Evolutionary conservation across 2,329 filamentous ascomycete species (phyloP), one percentile per base, ranked within the genome.

Genomic region (Leptographium galeiforme): DNA sequence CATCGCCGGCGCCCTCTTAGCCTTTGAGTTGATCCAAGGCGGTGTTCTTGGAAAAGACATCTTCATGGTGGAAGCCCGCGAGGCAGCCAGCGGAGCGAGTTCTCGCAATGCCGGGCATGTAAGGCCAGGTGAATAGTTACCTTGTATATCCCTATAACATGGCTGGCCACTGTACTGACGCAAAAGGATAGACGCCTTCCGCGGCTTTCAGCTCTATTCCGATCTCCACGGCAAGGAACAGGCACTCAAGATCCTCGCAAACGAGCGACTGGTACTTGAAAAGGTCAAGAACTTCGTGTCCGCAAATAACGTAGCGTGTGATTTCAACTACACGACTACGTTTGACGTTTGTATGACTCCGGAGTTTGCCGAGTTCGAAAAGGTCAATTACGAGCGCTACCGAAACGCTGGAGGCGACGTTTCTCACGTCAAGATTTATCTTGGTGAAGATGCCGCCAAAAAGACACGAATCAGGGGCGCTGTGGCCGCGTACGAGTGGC

Each of bases 401-500:
- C 62, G 60, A 19, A 60, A 64, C 4, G 70, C 71, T 18, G 71
- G 72, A 2, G 72, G 72, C 1, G 70, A 74, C 57, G 63, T 69
- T 4, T 69, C 67, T 8, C 68, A 72, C 53, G 64, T 73, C 51
- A 65, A 62, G 43, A 64, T 66, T 53, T 69, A 68, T 52, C 59
- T 67, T 36, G 69, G 66, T 18, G 61, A 68, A n/a, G 67, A 71
- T 47, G 70, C 71, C 4, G 60, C 58, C 48, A 46, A 47, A 8
- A 64, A 61, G 53, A 73, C 71, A 0, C 63, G 68, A 33, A 63
- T 74, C 6, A 50, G 59, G 4, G 61, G 61, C 2, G 68, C 69
- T 0, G 52, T 73, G 12, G 66, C 68, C n/a, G 73, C 72, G 8
- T 76, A 75, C 55, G 72, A 75, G 57, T 76, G 73, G 73, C 70